phyloP scores from a whole-genome alignment of 306 rosid genomes.

The Urtica urens region DNA sequence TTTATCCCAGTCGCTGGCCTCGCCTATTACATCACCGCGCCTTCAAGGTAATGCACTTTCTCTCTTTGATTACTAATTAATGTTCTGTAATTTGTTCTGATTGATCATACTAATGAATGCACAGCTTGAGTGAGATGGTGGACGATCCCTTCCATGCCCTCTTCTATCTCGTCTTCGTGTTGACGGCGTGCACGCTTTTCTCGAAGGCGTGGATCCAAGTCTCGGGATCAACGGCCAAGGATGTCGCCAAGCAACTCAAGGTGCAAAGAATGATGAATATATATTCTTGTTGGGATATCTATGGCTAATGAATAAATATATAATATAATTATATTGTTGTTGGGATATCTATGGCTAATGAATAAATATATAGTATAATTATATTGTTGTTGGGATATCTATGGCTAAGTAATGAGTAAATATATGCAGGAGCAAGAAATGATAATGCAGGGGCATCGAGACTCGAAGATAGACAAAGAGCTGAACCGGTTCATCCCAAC shows the following conservation, averaged over 20 bases:
- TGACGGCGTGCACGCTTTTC: constrained; percentile 81
- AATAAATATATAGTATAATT: too few relatives aligned
- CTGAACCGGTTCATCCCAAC: constrained; percentile 85
- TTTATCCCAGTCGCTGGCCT: constrained; percentile 81
- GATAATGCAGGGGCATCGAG: constrained; percentile 94
- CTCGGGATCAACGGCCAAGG: constrained; percentile 89
- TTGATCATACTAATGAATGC: too few relatives aligned
- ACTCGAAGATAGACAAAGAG: constrained; percentile 78
- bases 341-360: too few relatives aligned
- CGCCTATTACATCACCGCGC: constrained; percentile 89
- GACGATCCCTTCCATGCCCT: constrained; percentile 91
- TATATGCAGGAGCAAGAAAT: constrained; percentile 92
- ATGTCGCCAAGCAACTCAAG: constrained; percentile 93
- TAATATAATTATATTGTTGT: too few relatives aligned
- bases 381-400: too few relatives aligned
- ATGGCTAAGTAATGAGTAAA: background rate
- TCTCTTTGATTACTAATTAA: too few relatives aligned
- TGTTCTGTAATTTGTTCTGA: too few relatives aligned
- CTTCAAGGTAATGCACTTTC: constrained; percentile 50
- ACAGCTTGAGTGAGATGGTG: constrained; percentile 94
- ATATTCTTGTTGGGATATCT: too few relatives aligned
- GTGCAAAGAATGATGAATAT: constrained; percentile 30
- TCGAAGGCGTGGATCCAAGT: constrained; percentile 98
- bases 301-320: too few relatives aligned
- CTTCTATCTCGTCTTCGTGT: constrained; percentile 79